Evolutionary conservation across 2,329 filamentous ascomycete genomes (phyloP).

Genomic region (Stachybotrys echinatus): DNA sequence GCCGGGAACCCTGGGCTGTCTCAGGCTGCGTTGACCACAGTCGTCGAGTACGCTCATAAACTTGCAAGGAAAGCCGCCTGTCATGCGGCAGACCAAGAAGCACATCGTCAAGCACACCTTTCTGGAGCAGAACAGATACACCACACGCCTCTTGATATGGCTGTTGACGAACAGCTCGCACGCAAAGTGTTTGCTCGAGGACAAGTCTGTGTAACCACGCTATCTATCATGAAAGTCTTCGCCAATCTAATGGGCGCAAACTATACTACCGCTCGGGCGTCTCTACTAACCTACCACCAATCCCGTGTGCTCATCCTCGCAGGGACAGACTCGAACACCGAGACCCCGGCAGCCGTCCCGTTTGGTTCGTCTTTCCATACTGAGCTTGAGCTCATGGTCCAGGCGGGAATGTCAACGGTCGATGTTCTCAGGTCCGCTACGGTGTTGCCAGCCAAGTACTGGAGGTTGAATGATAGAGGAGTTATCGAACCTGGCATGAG

Average conservation of each 20-base stretch:
- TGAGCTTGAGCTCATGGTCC: slow-evolving; percentile 14
- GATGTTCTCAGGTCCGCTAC: slow-evolving; percentile 15
- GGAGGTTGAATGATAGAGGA: slow-evolving; percentile 19
- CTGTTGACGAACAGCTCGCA: slow-evolving; percentile 13
- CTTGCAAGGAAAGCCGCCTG: slow-evolving; percentile 18
- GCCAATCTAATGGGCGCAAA: slow-evolving; percentile 3
- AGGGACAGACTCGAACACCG: slow-evolving; percentile 22
- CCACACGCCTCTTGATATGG: slow-evolving; percentile 19
- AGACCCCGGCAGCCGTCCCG: slow-evolving; percentile 4
- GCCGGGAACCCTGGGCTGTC: slow-evolving; percentile 13
- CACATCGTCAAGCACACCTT: slow-evolving; percentile 17
- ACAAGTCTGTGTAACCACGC: slow-evolving; percentile 19
- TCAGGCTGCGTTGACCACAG: slow-evolving; percentile 13
- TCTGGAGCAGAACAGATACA: slow-evolving; percentile 21
- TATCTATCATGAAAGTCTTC: slow-evolving; percentile 11
- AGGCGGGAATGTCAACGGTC: slow-evolving; percentile 10
- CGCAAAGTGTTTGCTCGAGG: slow-evolving; percentile 9
- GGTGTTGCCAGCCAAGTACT: slow-evolving; percentile 9
- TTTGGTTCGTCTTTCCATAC: slow-evolving; percentile 15
- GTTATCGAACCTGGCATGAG: slow-evolving; percentile 13
- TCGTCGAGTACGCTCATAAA: slow-evolving; percentile 14
- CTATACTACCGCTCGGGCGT: slow-evolving; percentile 15
- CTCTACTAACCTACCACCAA: slow-evolving; percentile 16
- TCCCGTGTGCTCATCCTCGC: slow-evolving; percentile 22
- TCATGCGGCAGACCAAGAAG: slow-evolving; percentile 16